Base-by-base conservation (phyloP, 2,329 filamentous ascomycete species). In the Metarhizium robertsii region DNA sequence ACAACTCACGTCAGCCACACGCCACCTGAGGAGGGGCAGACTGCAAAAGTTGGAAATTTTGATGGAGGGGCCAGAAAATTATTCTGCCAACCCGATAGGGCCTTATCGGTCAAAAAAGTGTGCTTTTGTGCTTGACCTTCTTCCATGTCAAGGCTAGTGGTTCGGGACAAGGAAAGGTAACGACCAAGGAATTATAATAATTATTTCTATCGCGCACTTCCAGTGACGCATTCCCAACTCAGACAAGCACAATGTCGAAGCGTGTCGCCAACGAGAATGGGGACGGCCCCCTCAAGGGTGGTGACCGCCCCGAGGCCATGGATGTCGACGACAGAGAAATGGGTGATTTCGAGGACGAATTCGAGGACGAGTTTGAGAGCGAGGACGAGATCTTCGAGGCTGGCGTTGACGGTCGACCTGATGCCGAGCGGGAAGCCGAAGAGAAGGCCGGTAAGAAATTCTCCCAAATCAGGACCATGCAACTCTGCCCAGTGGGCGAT, bases 291-390 rank as follows among this genome's bases (percentile, higher is more conserved):
- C 75, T 85, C 62, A 86, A 86, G 71, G 77, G 77, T 56, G 81
- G 83, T 53, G 77, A 78, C 25, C 79, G 83, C 42, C 82, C 81
- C 5, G 81, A 85, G 59, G 76, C 80, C 58, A 83, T 83, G 79
- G 87, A 87, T 57, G 79, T 88, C 53, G 83, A 88, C 60, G 69
- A 74, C 60, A 75, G 76, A 66, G 83, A 83, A 30, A 85, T 86
- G 77, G 83, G 84, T 67, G 88, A 97, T 62, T 97, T 95, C 60
- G 94, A 96, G 67, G 94, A 96, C 73, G 92, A 97, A 67, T 96
- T 92, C 63, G 90, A 92, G 71, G 89, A 92, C 65, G 89, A 92
- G 67, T 92, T 88, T 63, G 92, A 96, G 77, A 95, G 78, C 66
- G 80, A 84, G 60, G 92, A 96, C 69, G 92, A 97, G 71, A 89